These are phyloP conservation scores for Globisporangium parvum DNA, from an alignment of 352 stramenopile species.

Conservation along the genomic window DNA sequence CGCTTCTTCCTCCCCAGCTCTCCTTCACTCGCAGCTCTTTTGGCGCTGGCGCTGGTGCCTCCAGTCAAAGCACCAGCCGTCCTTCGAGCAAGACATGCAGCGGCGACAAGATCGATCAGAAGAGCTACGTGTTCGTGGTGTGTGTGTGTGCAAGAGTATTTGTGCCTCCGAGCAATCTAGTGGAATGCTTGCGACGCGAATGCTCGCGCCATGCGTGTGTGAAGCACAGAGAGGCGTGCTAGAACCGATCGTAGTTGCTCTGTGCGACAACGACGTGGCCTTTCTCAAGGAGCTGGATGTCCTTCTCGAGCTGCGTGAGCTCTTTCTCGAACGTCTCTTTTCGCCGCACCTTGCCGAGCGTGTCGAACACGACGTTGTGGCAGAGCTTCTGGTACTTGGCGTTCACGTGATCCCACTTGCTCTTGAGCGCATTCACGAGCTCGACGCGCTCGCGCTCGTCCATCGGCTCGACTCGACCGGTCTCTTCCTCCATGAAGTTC, in stretches of 20 bases:
- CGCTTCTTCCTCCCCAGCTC: too few relatives aligned
- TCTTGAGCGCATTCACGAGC: constrained; percentile 88
- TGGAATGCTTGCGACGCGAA: too few relatives aligned
- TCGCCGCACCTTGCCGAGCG: constrained; percentile 86
- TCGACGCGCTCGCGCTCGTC: constrained; percentile 79
- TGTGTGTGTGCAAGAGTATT: too few relatives aligned
- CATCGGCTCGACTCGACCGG: constrained; percentile 56
- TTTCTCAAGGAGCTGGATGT: constrained; percentile 86
- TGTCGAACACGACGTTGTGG: constrained; percentile 92
- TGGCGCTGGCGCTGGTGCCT: too few relatives aligned
- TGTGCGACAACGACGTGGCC: constrained; percentile 58
- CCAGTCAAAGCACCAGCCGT: too few relatives aligned
- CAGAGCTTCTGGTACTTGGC: constrained; percentile 92
- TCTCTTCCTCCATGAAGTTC: constrained; percentile 75
- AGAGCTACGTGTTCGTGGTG: too few relatives aligned
- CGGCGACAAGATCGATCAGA: too few relatives aligned
- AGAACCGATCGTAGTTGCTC: constrained; percentile 44
- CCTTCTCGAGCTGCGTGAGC: constrained; percentile 88
- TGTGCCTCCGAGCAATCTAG: too few relatives aligned
- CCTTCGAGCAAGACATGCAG: too few relatives aligned
- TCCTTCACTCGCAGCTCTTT: too few relatives aligned
- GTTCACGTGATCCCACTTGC: constrained; percentile 93
- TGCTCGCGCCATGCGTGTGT: not conserved
- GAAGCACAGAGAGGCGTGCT: not conserved
- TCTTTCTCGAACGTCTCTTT: constrained; percentile 92